Conservation (phyloP, 129 eudicot species). For the Centaurea solstitialis region DNA sequence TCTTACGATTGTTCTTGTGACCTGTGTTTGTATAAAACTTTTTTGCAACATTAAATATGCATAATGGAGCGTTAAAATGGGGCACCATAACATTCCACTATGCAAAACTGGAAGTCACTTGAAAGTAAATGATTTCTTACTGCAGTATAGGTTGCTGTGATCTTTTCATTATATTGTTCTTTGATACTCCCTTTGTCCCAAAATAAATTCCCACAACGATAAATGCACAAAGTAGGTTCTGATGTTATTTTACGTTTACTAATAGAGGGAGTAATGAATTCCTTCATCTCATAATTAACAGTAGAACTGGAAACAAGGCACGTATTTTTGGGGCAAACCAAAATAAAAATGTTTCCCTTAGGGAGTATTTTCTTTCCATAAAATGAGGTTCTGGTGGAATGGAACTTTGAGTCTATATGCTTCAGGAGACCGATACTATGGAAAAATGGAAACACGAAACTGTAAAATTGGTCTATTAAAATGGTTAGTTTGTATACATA, state of each 20-base stretch:
- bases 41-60: neutral
- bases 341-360: neutral
- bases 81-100: neutral
- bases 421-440: neutral
- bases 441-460: neutral
- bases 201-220: neutral
- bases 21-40: neutral
- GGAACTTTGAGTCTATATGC: slow-evolving; percentile 8
- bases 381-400: neutral
- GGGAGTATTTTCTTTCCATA: neutral
- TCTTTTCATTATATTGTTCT: neutral
- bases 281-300: neutral
- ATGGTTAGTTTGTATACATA: neutral
- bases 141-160: neutral
- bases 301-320: neutral
- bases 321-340: neutral
- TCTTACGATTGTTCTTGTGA: neutral
- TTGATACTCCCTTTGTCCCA: neutral
- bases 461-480: neutral
- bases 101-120: neutral
- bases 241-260: neutral
- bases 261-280: neutral
- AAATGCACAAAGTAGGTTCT: too few species aligned
- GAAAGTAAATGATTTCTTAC: neutral
- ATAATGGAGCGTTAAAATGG: neutral